phyloP scores from a whole-genome alignment of 1,284 basidiomycete species.

The Veloboletus limbatus region DNA sequence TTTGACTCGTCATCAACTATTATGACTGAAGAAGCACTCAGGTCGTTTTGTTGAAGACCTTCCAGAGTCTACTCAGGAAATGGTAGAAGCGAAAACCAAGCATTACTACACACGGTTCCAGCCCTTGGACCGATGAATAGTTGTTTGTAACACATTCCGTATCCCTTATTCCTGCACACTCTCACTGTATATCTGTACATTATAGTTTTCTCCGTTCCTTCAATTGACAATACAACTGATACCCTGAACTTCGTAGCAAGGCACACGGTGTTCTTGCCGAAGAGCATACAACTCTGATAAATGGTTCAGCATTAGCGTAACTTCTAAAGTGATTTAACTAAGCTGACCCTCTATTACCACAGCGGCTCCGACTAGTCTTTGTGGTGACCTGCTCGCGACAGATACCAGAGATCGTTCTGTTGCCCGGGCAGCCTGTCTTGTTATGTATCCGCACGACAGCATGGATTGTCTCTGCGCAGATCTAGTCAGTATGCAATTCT shows the following conservation, averaged over 20 bases:
- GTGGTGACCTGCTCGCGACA: too few relatives aligned
- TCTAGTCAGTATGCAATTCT: too few relatives aligned
- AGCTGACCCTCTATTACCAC: too few relatives aligned
- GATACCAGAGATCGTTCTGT: too few relatives aligned
- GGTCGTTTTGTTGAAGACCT: constrained; percentile 81
- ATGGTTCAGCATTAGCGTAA: too few relatives aligned
- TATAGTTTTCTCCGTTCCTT: neutral
- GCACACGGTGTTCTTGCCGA: neutral
- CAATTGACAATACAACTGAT: neutral
- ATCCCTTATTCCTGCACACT: neutral
- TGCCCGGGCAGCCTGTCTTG: too few relatives aligned
- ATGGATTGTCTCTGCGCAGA: too few relatives aligned
- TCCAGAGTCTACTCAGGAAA: constrained; percentile 87
- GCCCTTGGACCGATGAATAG: constrained; percentile 37
- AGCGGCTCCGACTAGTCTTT: too few relatives aligned
- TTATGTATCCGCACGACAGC: too few relatives aligned
- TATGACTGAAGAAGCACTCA: constrained; percentile 31
- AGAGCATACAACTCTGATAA: too few relatives aligned
- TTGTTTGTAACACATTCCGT: neutral
- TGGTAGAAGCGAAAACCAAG: constrained; percentile 77
- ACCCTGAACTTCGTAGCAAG: neutral
- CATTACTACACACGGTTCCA: constrained; percentile 71
- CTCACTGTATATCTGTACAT: constrained; percentile 7
- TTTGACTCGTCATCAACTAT: neutral
- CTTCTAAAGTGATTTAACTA: too few relatives aligned